Evolutionary conservation across 768 basidiomycete species (phyloP).

Genomic region (Boletus vinaceobasis): DNA sequence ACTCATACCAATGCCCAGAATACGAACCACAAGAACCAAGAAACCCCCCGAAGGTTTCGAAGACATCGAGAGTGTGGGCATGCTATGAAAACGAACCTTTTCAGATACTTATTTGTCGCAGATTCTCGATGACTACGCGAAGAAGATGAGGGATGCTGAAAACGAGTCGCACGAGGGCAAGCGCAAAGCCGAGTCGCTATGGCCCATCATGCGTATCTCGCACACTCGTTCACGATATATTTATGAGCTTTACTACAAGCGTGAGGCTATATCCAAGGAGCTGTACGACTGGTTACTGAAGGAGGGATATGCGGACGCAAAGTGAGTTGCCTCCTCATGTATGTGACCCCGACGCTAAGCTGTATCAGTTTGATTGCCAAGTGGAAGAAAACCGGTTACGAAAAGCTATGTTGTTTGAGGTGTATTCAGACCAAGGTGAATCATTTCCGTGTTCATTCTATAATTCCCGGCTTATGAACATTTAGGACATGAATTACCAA

Average conservation of each 20-base stretch:
- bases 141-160: conserved; percentile 99
- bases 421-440: conserved; percentile 91
- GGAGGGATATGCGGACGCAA: conserved; percentile 94
- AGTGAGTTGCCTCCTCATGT: conserved; percentile 52
- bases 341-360: conserved; percentile 5
- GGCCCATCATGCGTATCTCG: conserved; percentile 98
- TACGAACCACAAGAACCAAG: conserved; percentile 89
- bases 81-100: background rate
- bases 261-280: conserved; percentile 89
- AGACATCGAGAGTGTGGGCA: conserved; percentile 77
- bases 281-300: conserved; percentile 98
- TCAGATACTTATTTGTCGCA: conserved; percentile 30
- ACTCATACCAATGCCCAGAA: conserved; percentile 73
- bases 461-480: conserved; percentile 8
- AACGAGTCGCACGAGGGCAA: conserved; percentile 99
- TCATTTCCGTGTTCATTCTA: conserved; percentile 1
- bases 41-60: conserved; percentile 94
- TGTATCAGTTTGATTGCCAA: conserved; percentile 84
- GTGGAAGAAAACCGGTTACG: conserved; percentile 99
- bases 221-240: conserved; percentile 96
- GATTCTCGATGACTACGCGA: conserved; percentile 97
- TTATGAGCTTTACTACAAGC: conserved; percentile 98
- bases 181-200: conserved; percentile 85
- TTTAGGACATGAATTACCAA: conserved; percentile 97
- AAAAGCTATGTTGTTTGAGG: conserved; percentile 94